Evolutionary conservation across 2,329 filamentous ascomycete species (phyloP), one percentile per base, ranked within the genome.

Genomic region (Ceratocystis cacaofunesta): DNA sequence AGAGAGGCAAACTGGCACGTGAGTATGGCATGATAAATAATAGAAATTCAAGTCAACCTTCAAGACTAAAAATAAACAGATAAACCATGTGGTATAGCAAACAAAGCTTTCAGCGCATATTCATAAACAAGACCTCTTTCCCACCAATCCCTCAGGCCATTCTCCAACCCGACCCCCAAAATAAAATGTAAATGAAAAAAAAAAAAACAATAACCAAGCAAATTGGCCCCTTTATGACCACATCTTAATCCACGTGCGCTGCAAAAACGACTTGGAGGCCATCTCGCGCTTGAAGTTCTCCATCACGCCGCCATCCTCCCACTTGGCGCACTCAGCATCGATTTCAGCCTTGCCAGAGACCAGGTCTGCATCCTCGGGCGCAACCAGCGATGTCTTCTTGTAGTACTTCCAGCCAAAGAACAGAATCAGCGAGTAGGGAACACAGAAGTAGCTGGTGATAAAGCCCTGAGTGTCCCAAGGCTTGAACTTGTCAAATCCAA

Each of bases 331-430:
- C 71, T 78, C 76, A 68, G 83, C 82, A 64, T 87, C 85, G 68
- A 87, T 82, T 73, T 88, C 86, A 5, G 81, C 81, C 67, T 88
- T 76, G 66, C 86, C 85, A 44, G 81, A 81, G 36, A 80, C 71
- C 55, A 89, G 73, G 72, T 90, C 86, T 0, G 84, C 79, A 63
- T 87, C 81, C 22, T 79, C 74, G 0, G 83, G 77, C 60, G 76
- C 77, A 63, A 80, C 74, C 67, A 81, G 78, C 69, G 80, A 83
- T 0, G 85, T 88, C 71, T 78, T 79, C 73, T 86, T 83, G 69
- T 82, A 66, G 1, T 87, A 7, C 74, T 90, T 91, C 83, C 85
- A 90, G 4, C 78, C 80, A 2, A 86, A 32, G 70, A 82, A 91
- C 8, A 90, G 75, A 4, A 77, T 71, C 46, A 79, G 70, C 63